Evolutionary conservation across 176 grass and related monocot species (phyloP).

Genomic region (Aegilops speltoides): DNA sequence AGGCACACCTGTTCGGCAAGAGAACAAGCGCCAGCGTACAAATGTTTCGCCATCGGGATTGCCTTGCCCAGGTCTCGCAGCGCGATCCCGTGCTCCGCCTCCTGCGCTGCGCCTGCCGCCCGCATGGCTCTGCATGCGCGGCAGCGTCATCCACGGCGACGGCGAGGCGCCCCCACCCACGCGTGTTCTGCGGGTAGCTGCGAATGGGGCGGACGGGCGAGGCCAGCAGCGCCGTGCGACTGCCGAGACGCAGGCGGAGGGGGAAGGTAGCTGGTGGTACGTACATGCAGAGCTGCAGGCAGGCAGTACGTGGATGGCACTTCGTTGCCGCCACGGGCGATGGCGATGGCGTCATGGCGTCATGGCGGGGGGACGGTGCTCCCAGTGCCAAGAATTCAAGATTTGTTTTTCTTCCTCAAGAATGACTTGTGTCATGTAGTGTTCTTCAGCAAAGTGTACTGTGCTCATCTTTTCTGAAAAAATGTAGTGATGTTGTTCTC

Average conservation of each 20-base stretch:
- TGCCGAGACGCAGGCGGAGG: neutral
- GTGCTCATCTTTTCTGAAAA: too few species aligned
- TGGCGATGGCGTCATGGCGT: too few species aligned
- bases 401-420: too few species aligned
- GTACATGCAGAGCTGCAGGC: neutral
- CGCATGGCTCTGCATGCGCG: neutral
- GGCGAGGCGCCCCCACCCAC: neutral
- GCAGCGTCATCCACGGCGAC: neutral
- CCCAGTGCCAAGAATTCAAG: too few species aligned
- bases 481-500: too few species aligned
- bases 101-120: neutral
- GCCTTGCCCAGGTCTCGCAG: neutral
- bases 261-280: neutral
- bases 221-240: neutral
- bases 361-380: too few species aligned
- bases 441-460: too few species aligned
- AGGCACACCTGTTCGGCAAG: neutral
- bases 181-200: neutral
- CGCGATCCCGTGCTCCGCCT: neutral
- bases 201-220: too few species aligned
- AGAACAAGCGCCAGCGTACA: conserved; percentile 36
- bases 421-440: too few species aligned
- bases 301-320: neutral
- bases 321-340: neutral
- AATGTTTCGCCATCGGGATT: conserved; percentile 39